Evolutionary conservation across 257 asterid species (phyloP), one percentile per base, ranked within the genome.

Genomic region (Paulownia fortunei): DNA sequence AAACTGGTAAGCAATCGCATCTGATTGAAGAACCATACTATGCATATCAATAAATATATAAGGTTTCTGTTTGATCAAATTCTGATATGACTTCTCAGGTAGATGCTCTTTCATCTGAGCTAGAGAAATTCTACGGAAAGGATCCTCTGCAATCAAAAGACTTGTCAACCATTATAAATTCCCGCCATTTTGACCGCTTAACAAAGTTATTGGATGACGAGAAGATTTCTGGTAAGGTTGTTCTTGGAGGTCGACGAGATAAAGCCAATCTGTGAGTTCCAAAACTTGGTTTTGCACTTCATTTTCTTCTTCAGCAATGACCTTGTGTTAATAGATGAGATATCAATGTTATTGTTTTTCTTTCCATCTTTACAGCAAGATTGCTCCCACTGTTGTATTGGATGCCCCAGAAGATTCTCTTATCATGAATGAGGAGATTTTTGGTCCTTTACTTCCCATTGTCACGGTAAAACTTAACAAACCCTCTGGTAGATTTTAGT

Each of bases 391-490:
- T 46, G 80, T 92, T 79, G 56, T 94, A 67, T 72, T 94, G 88
- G 97, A 94, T 88, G 90, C 86, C 42, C 97, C 97, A 1, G 81
- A 72, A 69, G 97, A 92, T 82, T 84, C 96, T 52, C 52, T 90
- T 67, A 83, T 94, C 86, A 88, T 94, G 97, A 83, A 82, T 34
- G 98, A 94, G 71, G 98, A 94, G 89, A 90, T 94, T 76, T 92
- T 92, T 67, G 98, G 98, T 42, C 98, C 98, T 30, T 80, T 94
- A 77, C 97, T 94, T 77, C 94, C 97, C 72, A 90, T 92, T 30
- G 23, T 94, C 83, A 92, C 88, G 92, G 98, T 93, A 90, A 80
- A 71, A 55, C n/a, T 56, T 61, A 19, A 42, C 18, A 54, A n/a
- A 13, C 73, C 39, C 67, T 37, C 49, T 12, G 36, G 16, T 76